Conservation (phyloP, 352 stramenopile species). For the Pythium aquatile region DNA sequence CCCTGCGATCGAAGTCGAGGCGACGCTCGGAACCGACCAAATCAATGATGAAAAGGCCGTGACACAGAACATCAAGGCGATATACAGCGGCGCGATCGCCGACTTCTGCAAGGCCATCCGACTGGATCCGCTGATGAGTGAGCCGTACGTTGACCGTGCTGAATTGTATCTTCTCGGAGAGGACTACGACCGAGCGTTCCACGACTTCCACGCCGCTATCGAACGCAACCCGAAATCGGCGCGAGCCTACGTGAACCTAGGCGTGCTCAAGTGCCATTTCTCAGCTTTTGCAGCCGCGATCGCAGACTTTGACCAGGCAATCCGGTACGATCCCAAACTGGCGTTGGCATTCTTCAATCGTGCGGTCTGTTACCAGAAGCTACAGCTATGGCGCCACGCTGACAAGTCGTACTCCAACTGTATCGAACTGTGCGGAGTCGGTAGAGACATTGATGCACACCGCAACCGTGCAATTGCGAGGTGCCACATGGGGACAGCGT, state of each 20-base stretch:
- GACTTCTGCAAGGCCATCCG: constrained; percentile 70
- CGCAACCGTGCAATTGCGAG: constrained; percentile 65
- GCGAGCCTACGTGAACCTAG: constrained; percentile 56
- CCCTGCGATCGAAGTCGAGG: constrained; percentile 48
- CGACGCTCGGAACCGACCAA: constrained; percentile 34
- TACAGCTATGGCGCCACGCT: constrained; percentile 63
- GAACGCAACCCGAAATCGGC: constrained; percentile 47
- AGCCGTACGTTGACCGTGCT: constrained; percentile 67
- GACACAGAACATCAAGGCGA: constrained; percentile 50
- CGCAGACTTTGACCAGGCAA: constrained; percentile 63
- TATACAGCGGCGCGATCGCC: constrained; percentile 44
- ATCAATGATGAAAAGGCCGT: constrained; percentile 53
- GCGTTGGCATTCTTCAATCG: constrained; percentile 61
- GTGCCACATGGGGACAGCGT: constrained; percentile 46
- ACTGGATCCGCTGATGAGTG: constrained; percentile 46
- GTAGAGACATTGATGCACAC: constrained; percentile 49
- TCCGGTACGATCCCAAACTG: constrained; percentile 41
- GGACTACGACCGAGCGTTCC: constrained; percentile 61
- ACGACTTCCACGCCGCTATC: constrained; percentile 53
- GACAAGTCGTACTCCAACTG: constrained; percentile 58
- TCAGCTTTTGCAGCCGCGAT: constrained; percentile 58
- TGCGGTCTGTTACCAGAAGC: constrained; percentile 66
- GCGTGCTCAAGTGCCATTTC: constrained; percentile 83
- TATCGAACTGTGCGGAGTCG: constrained; percentile 41
- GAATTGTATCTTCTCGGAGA: constrained; percentile 63